Percentiles rank a stretch among this genome's conserved stretches.
phyloP scores from a whole-genome alignment of 345 rosid species.

The Aquilaria malaccensis region DNA sequence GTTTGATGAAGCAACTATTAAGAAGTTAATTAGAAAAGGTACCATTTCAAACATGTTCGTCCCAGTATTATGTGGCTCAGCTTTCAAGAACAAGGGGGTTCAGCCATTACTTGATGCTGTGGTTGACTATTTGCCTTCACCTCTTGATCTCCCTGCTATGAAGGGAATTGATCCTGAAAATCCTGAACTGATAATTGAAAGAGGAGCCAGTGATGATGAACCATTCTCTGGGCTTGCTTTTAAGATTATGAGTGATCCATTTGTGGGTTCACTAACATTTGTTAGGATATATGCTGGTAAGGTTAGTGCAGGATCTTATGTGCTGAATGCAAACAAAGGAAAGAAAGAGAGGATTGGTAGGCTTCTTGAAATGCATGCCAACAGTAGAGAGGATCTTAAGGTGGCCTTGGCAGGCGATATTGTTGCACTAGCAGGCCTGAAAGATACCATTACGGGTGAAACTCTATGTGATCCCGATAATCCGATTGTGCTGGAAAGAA shows the following conservation, averaged over 20 bases:
- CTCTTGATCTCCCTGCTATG: slow-evolving; percentile 84
- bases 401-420: slow-evolving; percentile 87
- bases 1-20: slow-evolving; percentile 80
- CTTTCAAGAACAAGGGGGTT: slow-evolving; percentile 93
- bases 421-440: slow-evolving; percentile 87
- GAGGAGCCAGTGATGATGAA: slow-evolving; percentile 69
- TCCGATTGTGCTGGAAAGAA: slow-evolving; percentile 80
- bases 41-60: slow-evolving; percentile 68
- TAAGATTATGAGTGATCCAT: slow-evolving; percentile 96
- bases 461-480: slow-evolving; percentile 69
- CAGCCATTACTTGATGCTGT: slow-evolving; percentile 95
- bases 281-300: slow-evolving; percentile 90
- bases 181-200: slow-evolving; percentile 46
- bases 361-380: slow-evolving; percentile 97
- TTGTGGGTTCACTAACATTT: slow-evolving; percentile 92
- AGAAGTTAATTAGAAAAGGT: slow-evolving; percentile 72
- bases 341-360: slow-evolving; percentile 97
- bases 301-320: slow-evolving; percentile 81
- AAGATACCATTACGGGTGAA: slow-evolving; percentile 88
- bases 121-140: slow-evolving; percentile 87
- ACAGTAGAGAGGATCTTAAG: slow-evolving; percentile 90
- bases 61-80: slow-evolving; percentile 88
- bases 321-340: slow-evolving; percentile 86
- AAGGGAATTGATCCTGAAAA: slow-evolving; percentile 89
- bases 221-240: slow-evolving; percentile 91